Evolutionary conservation across 2,329 filamentous ascomycete genomes (phyloP).

Genomic region (Beauveria scarabaeidicola): DNA sequence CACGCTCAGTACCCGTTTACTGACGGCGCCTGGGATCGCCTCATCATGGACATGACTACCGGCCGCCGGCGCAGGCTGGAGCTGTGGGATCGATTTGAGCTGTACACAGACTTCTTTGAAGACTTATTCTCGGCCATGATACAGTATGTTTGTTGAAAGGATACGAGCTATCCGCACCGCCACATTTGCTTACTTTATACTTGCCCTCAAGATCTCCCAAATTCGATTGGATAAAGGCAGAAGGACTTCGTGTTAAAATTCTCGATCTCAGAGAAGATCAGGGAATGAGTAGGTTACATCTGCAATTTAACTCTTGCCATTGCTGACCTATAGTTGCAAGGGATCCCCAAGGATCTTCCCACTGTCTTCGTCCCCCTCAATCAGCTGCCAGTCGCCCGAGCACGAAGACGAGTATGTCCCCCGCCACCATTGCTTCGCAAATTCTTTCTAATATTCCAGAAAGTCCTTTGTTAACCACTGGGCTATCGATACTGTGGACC

Average conservation of each 20-base stretch:
- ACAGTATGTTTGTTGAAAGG: neutral
- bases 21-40: neutral
- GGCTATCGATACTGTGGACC: constrained; percentile 52
- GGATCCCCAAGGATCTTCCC: neutral
- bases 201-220: constrained; percentile 23
- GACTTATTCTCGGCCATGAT: neutral
- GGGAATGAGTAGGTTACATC: constrained; percentile 37
- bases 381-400: neutral
- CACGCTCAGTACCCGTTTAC: neutral
- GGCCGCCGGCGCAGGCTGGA: neutral
- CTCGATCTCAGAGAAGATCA: constrained; percentile 44
- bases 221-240: constrained; percentile 48
- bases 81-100: neutral
- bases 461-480: constrained; percentile 34
- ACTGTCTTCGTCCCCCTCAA: constrained; percentile 6
- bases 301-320: neutral
- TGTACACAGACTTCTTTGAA: constrained; percentile 5
- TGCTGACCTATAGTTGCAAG: neutral
- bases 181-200: constrained; percentile 18
- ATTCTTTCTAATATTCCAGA: neutral
- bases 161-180: constrained; percentile 18
- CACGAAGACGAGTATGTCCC: neutral
- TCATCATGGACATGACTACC: neutral
- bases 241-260: constrained; percentile 39
- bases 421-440: too few species aligned